Conservation (phyloP, 2,329 filamentous ascomycete genomes). For the Sclerotinia sclerotiorum region DNA sequence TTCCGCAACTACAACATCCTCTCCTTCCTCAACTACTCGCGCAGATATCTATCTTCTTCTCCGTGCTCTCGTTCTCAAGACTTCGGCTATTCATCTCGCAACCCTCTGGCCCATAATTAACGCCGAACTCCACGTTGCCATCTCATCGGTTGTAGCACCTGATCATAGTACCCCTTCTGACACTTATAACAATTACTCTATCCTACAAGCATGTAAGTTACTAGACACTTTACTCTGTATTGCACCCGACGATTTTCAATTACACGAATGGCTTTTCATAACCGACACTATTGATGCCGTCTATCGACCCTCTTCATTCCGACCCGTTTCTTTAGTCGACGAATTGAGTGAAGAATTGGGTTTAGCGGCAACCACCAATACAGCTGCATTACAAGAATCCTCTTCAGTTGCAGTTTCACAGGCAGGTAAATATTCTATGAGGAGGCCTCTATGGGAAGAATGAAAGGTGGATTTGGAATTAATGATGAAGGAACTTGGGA, state of each 20-base stretch:
- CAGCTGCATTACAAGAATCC: constrained; percentile 27
- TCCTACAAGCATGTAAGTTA: constrained; percentile 91
- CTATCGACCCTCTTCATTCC: constrained; percentile 70
- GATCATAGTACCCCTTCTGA: constrained; percentile 64
- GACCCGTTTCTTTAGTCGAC: constrained; percentile 76
- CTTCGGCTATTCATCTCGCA: constrained; percentile 74
- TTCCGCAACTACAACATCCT: constrained; percentile 79
- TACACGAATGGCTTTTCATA: constrained; percentile 97
- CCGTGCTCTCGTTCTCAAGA: constrained; percentile 77
- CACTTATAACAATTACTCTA: constrained; percentile 71
- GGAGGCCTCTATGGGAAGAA: constrained; percentile 45
- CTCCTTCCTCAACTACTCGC: constrained; percentile 84
- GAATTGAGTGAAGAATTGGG: constrained; percentile 74
- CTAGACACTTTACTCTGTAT: constrained; percentile 84
- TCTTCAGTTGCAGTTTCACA: constrained; percentile 24
- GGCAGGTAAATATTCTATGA: constrained; percentile 33
- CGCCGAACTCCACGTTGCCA: constrained; percentile 75
- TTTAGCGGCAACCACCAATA: constrained; percentile 28
- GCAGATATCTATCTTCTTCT: constrained; percentile 89
- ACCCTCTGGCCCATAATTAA: constrained; percentile 90
- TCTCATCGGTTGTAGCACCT: constrained; percentile 70
- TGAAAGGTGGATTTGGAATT: constrained; percentile 43
- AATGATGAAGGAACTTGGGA: constrained; percentile 58
- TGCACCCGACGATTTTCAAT: constrained; percentile 91
- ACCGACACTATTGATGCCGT: constrained; percentile 96